Percentiles rank a stretch among this genome's conserved stretches.
These are phyloP conservation scores for Mortierella sp. DNA, from an alignment of 371 early-diverging fungal genomes.

Conservation along the genomic window DNA sequence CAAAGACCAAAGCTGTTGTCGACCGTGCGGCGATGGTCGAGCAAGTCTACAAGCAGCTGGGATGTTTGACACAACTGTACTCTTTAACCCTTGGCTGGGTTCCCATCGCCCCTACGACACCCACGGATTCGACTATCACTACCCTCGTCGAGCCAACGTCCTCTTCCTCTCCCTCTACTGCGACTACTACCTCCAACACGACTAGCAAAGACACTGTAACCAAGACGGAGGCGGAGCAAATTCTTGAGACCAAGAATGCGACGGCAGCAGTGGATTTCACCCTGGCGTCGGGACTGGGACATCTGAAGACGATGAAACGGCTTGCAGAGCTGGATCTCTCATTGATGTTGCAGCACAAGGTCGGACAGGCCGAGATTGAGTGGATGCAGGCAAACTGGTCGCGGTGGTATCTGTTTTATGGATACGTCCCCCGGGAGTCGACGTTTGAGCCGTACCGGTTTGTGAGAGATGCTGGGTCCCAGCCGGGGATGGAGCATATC, in stretches of 20 bases:
- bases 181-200: not conserved
- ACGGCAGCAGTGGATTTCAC: slow-evolving; percentile 2
- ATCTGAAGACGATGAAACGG: slow-evolving; percentile 3
- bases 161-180: too few relatives aligned
- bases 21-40: slow-evolving; percentile 4
- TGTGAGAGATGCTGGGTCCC: not conserved
- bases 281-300: not conserved
- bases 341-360: slow-evolving; percentile 2
- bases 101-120: not conserved
- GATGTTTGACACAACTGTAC: not conserved
- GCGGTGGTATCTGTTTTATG: slow-evolving; percentile 4
- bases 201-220: not conserved
- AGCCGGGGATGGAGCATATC: slow-evolving; percentile 8
- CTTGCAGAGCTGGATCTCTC: not conserved
- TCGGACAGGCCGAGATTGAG: not conserved
- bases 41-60: slow-evolving; percentile 3
- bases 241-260: not conserved
- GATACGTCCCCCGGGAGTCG: not conserved
- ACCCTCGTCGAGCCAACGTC: too few relatives aligned
- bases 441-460: slow-evolving; percentile 2
- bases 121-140: not conserved
- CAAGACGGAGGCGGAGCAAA: not conserved
- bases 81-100: slow-evolving; percentile 7
- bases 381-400: not conserved
- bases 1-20: not conserved